Base-by-base conservation (phyloP, 306 rosid species). In the Malus sylvestris region DNA sequence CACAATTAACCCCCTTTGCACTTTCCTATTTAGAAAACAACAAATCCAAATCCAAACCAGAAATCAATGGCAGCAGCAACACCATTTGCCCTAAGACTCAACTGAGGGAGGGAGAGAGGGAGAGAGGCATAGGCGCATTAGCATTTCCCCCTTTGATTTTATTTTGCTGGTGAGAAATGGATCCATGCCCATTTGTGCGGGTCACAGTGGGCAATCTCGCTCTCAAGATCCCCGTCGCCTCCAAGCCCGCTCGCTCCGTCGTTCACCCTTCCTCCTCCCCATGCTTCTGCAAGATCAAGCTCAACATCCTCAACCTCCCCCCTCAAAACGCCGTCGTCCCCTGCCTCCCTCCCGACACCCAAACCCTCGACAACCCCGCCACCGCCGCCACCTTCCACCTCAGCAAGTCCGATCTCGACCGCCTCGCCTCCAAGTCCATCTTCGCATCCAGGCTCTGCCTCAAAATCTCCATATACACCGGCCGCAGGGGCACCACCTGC, bases 191-290 rank as follows among this genome's bases (percentile, higher is more conserved):
- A 42, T 92, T 92, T 38, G 89, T 88, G 13, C 82, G 93, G 1
- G 78, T 92, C 67, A 88, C 89, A 20, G 90, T 92, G 0, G 86
- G 85, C 3, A 88, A 88, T 78, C 86, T 92, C 27, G 97, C 97
- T 3, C 87, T 92, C 27, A 90, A 92, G 77, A 73, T 92, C 52
- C 97, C 92, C 7, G 88, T 88, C 2, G 97, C 96, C 10, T 86
- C 96, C 0, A 92, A 88, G n/a, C 86, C 96, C 0, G 89, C 96
- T 8, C 89, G 87, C 29, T 88, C 96, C 45, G 80, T 88, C 10
- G 91, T 92, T 0, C 96, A 92, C 20, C 97, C 96, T 0, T 90
- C 97, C 2, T 88, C 96, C 0, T 86, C 96, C 1, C 96, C 93
- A 0, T 92, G 97, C 1, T 92, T 90, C 81, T 92, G 97, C 76